Percentiles rank a stretch among this genome's conserved stretches.
These are phyloP conservation scores for Penicillium argentinense DNA, from an alignment of 495 filamentous ascomycete genomes.

Conservation along the genomic window DNA sequence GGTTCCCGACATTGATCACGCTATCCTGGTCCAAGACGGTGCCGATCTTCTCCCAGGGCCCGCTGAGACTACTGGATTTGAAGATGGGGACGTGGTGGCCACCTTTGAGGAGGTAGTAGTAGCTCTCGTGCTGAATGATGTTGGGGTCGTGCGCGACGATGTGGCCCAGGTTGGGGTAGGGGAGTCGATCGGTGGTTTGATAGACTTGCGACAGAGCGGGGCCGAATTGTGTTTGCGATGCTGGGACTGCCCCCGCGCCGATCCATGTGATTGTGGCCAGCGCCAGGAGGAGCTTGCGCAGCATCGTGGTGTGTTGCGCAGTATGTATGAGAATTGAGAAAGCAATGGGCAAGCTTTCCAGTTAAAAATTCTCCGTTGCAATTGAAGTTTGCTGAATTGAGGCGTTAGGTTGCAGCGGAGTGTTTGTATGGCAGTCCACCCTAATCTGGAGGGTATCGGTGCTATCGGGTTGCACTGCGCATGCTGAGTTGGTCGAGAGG, in stretches of 20 bases:
- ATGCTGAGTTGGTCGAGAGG: background rate
- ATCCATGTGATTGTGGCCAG: slow-evolving; percentile 7
- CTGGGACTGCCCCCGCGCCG: slow-evolving; percentile 12
- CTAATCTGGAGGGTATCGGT: too few species aligned
- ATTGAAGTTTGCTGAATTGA: too few species aligned
- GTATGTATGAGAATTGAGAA: too few species aligned
- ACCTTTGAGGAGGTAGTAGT: slow-evolving; percentile 44
- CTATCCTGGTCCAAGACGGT: slow-evolving; percentile 38
- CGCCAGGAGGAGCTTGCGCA: background rate
- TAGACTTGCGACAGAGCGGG: slow-evolving; percentile 21
- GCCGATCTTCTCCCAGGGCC: slow-evolving; percentile 42
- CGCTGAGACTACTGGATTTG: slow-evolving; percentile 35
- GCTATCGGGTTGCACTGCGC: slow-evolving; percentile 2
- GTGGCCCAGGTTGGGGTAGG: slow-evolving; percentile 37
- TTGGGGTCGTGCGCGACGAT: slow-evolving; percentile 42
- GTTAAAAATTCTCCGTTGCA: too few species aligned
- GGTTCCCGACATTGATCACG: slow-evolving; percentile 37
- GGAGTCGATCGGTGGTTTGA: slow-evolving; percentile 30
- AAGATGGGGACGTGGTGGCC: slow-evolving; percentile 30
- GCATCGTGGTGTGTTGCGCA: background rate
- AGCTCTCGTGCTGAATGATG: slow-evolving; percentile 30
- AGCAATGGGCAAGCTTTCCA: too few species aligned
- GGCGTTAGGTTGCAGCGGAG: too few species aligned
- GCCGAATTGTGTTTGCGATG: slow-evolving; percentile 1
- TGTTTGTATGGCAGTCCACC: too few species aligned